Evolutionary conservation across 306 rosid genomes (phyloP).

Genomic region (Dalbergia oliveri): DNA sequence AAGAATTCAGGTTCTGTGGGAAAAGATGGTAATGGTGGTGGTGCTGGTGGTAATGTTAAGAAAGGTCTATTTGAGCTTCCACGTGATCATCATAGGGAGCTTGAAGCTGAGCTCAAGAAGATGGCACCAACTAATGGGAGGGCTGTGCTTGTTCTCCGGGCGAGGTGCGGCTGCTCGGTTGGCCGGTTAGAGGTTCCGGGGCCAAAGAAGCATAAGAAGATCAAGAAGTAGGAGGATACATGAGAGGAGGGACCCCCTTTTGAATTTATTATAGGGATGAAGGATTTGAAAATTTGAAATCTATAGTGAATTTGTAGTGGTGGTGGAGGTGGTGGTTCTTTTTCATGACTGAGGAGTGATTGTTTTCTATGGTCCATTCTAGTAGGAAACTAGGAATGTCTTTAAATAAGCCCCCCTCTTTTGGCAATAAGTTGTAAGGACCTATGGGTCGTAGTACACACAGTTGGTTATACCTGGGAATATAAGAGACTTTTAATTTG

Average conservation of each 20-base stretch:
- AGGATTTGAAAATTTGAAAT: conserved; percentile 8
- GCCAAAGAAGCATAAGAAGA: conserved; percentile 72
- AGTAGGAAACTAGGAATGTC: conserved; percentile 59
- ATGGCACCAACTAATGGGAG: conserved; percentile 96
- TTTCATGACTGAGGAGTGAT: conserved; percentile 50
- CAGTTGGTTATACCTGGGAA: conserved; percentile 66
- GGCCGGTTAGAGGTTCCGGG: conserved; percentile 98
- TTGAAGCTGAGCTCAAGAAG: conserved; percentile 96
- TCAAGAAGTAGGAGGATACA: conserved; percentile 74
- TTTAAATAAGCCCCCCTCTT: conserved; percentile 68
- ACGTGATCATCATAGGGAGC: conserved; percentile 86
- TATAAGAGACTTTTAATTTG: conserved; percentile 56
- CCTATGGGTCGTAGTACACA: conserved; percentile 53
- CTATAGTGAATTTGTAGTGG: conserved; percentile 51
- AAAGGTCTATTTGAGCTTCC: conserved; percentile 86
- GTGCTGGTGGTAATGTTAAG: conserved; percentile 51
- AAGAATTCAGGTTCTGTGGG: conserved; percentile 64
- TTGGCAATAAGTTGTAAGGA: conserved; percentile 71
- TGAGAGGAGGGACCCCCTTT: conserved; percentile 17
- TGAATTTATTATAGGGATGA: conserved; percentile 37
- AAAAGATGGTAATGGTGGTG: conserved; percentile 48
- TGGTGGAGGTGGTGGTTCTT: background rate
- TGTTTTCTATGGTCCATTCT: conserved; percentile 48
- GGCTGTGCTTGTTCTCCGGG: conserved; percentile 82
- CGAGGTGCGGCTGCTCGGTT: conserved; percentile 96